Evolutionary conservation across 305 asterid species (phyloP), one percentile per base, ranked within the genome.

Genomic region (Salvia sclarea): DNA sequence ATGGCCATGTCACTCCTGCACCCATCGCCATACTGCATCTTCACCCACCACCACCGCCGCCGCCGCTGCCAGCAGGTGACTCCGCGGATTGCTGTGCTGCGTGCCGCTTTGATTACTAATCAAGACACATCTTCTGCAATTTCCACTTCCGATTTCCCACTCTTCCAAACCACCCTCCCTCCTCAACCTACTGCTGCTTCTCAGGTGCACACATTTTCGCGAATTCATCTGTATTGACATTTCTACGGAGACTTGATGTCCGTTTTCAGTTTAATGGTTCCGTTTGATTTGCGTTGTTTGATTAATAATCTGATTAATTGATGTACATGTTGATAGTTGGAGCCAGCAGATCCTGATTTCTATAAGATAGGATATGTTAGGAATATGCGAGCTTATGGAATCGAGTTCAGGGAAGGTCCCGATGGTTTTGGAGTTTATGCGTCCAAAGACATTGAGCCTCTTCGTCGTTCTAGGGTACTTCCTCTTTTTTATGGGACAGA

Each of bases 381-480:
- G 87, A 90, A 89, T 75, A 81, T 93, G 82, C 83, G 98, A 70
- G 97, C 97, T 49, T 93, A 90, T 77, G 98, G 98, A 55, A 82
- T 90, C 68, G 97, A 88, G 64, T 93, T 90, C 83, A 86, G 86
- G 80, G 98, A 93, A 81, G 98, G 98, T 47, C 96, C 98, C 43
- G 91, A 88, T 78, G 98, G 98, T 48, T 93, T 83, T 78, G 96
- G 98, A 64, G 98, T 88, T 12, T 93, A 80, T 83, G 97, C 98
- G 52, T 90, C 98, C 77, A 93, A 81, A 78, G 96, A 93, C 33
- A 83, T 93, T 37, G 89, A 82, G 80, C 89, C 97, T 78, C 98
- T 85, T 77, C 98, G 98, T 70, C 95, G 98, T 70, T 88, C 98
- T n/a, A 84, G 97, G 95, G 97, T 88, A 61, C 73, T 54, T 68